A percentile compares a stretch with the other conserved stretches of the same genome.
Evolutionary conservation across 306 rosid genomes (phyloP).

Genomic region (Mimosa pudica): DNA sequence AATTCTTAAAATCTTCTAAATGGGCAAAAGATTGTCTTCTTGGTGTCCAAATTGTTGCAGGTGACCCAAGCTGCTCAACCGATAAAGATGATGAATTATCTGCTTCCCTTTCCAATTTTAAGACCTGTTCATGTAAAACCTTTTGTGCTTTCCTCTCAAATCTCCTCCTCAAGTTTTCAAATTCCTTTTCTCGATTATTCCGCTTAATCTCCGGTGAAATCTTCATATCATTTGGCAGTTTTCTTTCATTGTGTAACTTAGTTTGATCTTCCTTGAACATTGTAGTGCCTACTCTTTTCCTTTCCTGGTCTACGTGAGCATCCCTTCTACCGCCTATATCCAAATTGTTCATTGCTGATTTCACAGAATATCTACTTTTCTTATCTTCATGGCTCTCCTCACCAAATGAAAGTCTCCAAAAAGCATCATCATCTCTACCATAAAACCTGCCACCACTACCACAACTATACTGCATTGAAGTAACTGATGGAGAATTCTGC

Average conservation of each 20-base stretch:
- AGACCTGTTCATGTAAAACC: slow-evolving; percentile 44
- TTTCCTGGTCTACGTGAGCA: slow-evolving; percentile 40
- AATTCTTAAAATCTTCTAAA: slow-evolving; percentile 39
- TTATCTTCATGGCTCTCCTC: slow-evolving; percentile 48
- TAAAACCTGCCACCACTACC: slow-evolving; percentile 49
- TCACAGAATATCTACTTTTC: slow-evolving; percentile 41
- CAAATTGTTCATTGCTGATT: slow-evolving; percentile 33
- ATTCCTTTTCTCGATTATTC: slow-evolving; percentile 34
- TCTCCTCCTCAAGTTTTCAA: slow-evolving; percentile 47
- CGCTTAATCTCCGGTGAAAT: slow-evolving; percentile 6
- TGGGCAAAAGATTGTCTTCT: slow-evolving; percentile 40
- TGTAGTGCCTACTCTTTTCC: slow-evolving; percentile 39
- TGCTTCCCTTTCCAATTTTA: slow-evolving; percentile 43
- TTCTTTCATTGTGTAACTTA: slow-evolving; percentile 24
- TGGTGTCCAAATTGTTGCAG: slow-evolving; percentile 47
- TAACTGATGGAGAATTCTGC: slow-evolving; percentile 43
- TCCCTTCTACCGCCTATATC: slow-evolving; percentile 41
- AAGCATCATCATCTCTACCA: slow-evolving; percentile 57
- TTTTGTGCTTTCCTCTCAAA: slow-evolving; percentile 46
- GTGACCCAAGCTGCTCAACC: slow-evolving; percentile 41
- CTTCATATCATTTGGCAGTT: slow-evolving; percentile 35
- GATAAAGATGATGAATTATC: slow-evolving; percentile 40
- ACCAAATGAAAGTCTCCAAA: slow-evolving; percentile 84
- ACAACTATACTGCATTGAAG: slow-evolving; percentile 36
- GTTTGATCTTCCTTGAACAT: slow-evolving; percentile 39